Base-by-base conservation (phyloP, 805 yeast genomes). In the Tetrapisispora arboricola region DNA sequence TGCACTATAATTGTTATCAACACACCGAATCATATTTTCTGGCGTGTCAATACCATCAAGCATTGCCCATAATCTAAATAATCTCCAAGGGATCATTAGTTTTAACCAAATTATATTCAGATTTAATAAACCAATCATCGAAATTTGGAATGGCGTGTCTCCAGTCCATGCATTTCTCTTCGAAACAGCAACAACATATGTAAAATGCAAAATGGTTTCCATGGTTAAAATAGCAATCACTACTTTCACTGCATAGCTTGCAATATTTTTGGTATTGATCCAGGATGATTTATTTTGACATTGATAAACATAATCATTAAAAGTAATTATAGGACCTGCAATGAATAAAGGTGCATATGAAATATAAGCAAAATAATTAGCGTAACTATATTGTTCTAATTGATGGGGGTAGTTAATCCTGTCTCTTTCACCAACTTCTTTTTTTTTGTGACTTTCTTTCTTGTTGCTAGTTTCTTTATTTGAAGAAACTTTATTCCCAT, bases 1-100 rank as follows among this genome's bases (percentile, higher is more conserved):
- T 0, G 96, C 92, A 26, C 94, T 82, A 60, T 80, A 92, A 63
- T 92, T 92, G 62, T 92, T 86, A 58, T 86, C 84, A 77, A 92
- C 85, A 58, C 97, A 88, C 44, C 99, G 70, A 42, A 92, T 78
- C 97, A 92, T 92, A 55, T 92, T 92, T 58, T 92, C 99, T 2
- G 98, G 97, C 0, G 97, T 84, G 55, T 92, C 97, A 39, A 90
- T 85, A 0, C 84, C 84, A 60, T 92, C 99, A n/a, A 84, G 49
- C 43, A 92, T 64, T 7, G 92, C 73, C 98, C 99, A 92, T 49
- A 90, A 69, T 47, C 99, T 69, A 65, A 92, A 92, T 37, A 90
- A 65, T 56, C 99, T 72, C 99, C 99, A 92, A 6, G 98, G 98
- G 40, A 92, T 81, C 42, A 92, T 71, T 30, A 92, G 63, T 58